A percentile compares a stretch with the other conserved stretches of the same genome.
Evolutionary conservation across 202 grass and related monocot species (phyloP).

Genomic region (Musa balbisiana): DNA sequence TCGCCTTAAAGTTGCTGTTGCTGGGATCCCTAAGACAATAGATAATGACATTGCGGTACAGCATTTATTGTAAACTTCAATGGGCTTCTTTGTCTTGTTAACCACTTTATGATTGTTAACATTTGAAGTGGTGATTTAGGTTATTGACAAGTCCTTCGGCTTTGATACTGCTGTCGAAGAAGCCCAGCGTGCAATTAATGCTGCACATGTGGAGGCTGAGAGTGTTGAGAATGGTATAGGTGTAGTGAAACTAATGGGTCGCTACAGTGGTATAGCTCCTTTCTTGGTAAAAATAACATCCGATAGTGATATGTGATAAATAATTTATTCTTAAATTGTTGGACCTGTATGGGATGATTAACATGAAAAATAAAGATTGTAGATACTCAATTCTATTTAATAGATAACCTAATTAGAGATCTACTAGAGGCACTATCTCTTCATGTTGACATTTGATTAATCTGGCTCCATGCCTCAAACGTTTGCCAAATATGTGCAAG

Average conservation of each 20-base stretch:
- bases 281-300: slow-evolving; percentile 8
- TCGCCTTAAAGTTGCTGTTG: slow-evolving; percentile 72
- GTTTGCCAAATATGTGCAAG: background rate
- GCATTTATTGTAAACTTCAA: background rate
- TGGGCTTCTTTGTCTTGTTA: slow-evolving; percentile 4
- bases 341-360: background rate
- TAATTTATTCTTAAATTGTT: too few relatives aligned
- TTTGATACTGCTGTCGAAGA: slow-evolving; percentile 96
- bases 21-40: slow-evolving; percentile 89
- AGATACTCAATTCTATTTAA: background rate
- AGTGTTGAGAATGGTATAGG: slow-evolving; percentile 91
- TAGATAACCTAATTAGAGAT: background rate
- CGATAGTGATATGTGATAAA: background rate
- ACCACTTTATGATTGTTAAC: slow-evolving; percentile 2
- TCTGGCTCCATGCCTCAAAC: too few relatives aligned
- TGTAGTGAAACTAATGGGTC: slow-evolving; percentile 93
- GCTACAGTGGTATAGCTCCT: slow-evolving; percentile 81
- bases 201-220: slow-evolving; percentile 92
- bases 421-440: background rate
- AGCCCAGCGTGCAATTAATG: slow-evolving; percentile 91
- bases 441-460: background rate
- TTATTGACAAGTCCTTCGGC: slow-evolving; percentile 96
- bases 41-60: slow-evolving; percentile 95
- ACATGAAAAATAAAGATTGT: background rate
- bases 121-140: slow-evolving; percentile 27